These are phyloP conservation scores for Lipomyces mesembrius DNA, from an alignment of 805 yeast genomes.

Conservation along the genomic window DNA sequence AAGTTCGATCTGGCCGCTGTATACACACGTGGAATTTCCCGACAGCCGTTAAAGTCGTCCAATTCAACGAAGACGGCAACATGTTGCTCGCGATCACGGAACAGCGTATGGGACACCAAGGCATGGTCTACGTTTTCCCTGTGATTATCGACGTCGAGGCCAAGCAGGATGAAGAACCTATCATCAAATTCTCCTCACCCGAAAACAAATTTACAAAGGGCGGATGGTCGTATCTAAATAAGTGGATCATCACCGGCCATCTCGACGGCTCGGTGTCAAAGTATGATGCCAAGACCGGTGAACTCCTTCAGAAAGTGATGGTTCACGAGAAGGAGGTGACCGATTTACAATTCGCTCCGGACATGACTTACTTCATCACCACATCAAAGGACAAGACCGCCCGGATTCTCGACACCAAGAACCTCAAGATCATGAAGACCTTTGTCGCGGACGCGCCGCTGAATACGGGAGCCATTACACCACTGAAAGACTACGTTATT, in stretches of 20 bases:
- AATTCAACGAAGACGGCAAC: conserved; percentile 74
- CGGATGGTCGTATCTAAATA: conserved; percentile 69
- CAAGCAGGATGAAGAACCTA: conserved; percentile 37
- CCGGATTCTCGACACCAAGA: conserved; percentile 74
- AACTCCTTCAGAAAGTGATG: conserved; percentile 58
- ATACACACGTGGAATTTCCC: conserved; percentile 72
- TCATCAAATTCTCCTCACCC: conserved; percentile 42
- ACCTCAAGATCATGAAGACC: conserved; percentile 70
- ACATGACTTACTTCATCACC: conserved; percentile 86
- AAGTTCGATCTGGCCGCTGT: conserved; percentile 74
- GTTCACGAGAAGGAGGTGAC: conserved; percentile 78
- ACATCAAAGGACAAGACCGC: conserved; percentile 92
- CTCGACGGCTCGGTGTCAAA: conserved; percentile 84
- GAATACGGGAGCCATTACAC: conserved; percentile 94
- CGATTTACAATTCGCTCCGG: conserved; percentile 88
- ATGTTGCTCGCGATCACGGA: conserved; percentile 79
- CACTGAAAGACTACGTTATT: conserved; percentile 86
- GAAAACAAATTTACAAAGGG: conserved; percentile 73
- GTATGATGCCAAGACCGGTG: conserved; percentile 77
- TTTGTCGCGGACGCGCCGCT: conserved; percentile 89
- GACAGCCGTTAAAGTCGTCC: conserved; percentile 90
- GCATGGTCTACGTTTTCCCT: conserved; percentile 72
- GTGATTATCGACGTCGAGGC: conserved; percentile 56
- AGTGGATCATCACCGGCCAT: conserved; percentile 82
- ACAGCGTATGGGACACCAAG: conserved; percentile 87